These are phyloP conservation scores for Botrytis aclada DNA, from an alignment of 2,329 filamentous ascomycete genomes.

Conservation along the genomic window DNA sequence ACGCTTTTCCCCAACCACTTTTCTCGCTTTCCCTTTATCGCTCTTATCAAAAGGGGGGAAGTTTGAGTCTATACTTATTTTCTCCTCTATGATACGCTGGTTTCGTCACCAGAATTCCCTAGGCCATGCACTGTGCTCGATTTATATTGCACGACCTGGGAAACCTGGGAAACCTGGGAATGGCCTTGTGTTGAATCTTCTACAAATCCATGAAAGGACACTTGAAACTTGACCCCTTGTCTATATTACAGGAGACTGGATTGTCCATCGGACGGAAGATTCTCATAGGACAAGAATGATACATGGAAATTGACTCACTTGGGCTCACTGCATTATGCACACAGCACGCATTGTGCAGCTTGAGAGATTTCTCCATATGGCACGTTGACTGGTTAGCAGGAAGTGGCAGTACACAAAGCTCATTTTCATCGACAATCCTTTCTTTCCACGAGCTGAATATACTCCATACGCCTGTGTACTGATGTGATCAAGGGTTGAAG, in stretches of 20 bases:
- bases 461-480: neutral
- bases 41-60: constrained; percentile 9
- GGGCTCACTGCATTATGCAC: neutral
- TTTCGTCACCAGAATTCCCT: neutral
- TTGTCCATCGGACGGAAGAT: neutral
- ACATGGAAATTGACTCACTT: neutral
- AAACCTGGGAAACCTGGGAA: constrained; percentile 12
- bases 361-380: neutral
- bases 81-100: constrained; percentile 1
- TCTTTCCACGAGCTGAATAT: neutral
- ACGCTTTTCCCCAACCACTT: neutral
- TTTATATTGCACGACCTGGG: neutral
- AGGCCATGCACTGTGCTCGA: neutral
- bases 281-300: constrained; percentile 6
- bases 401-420: neutral
- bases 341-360: neutral
- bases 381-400: neutral
- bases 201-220: neutral
- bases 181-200: constrained; percentile 6
- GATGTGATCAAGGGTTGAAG: neutral
- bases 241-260: neutral
- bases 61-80: neutral
- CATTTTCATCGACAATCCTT: neutral
- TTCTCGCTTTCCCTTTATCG: constrained; percentile 2
- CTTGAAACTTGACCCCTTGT: neutral